phyloP scores from a whole-genome alignment of 1,284 basidiomycete species.

The Polyporus tsugae region DNA sequence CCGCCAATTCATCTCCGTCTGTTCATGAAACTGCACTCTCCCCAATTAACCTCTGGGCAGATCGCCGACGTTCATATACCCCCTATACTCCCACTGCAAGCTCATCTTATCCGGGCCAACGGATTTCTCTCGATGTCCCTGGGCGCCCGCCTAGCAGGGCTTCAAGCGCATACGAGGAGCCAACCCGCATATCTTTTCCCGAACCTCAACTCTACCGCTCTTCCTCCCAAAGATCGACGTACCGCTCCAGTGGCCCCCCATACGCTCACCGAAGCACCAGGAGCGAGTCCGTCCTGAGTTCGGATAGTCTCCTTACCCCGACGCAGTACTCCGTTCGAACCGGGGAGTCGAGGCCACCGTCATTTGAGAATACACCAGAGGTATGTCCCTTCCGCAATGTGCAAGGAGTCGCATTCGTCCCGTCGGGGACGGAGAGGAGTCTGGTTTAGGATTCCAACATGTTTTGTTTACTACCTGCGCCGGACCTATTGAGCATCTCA shows the following conservation, averaged over 20 bases:
- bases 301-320: constrained; percentile 25
- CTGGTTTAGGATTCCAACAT: background rate
- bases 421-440: background rate
- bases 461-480: background rate
- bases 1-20: constrained; percentile 41
- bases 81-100: constrained; percentile 34
- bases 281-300: constrained; percentile 47
- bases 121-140: constrained; percentile 43
- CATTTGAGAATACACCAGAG: constrained; percentile 42
- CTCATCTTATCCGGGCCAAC: constrained; percentile 23
- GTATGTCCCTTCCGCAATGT: constrained; percentile 29
- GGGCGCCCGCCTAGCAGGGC: constrained; percentile 45
- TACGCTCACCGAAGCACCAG: constrained; percentile 49
- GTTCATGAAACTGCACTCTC: constrained; percentile 38
- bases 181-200: constrained; percentile 50
- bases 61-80: constrained; percentile 30
- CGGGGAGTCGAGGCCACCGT: constrained; percentile 41
- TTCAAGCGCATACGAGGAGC: constrained; percentile 47
- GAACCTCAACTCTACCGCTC: constrained; percentile 63
- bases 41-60: constrained; percentile 44
- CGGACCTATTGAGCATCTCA: background rate
- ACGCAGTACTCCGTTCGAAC: constrained; percentile 24
- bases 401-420: no score
- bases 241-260: constrained; percentile 37
- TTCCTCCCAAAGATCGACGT: constrained; percentile 49